These are phyloP conservation scores for Tricholoma bakamatsutake DNA, from an alignment of 768 basidiomycete species.

Conservation along the genomic window DNA sequence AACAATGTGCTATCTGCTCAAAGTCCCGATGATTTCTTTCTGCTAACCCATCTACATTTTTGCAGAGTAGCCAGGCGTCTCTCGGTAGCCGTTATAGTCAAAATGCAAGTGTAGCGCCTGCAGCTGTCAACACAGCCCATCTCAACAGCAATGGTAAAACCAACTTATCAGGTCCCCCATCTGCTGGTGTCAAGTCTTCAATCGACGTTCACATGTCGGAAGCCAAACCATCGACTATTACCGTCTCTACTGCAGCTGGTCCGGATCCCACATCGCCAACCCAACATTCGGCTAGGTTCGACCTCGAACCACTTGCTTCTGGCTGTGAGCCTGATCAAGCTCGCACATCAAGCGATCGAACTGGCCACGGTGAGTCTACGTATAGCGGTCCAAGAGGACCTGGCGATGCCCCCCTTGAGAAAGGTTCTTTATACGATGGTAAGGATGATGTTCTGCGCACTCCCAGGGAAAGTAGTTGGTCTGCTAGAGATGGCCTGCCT, in stretches of 20 bases:
- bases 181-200: conserved; percentile 10
- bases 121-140: conserved; percentile 20
- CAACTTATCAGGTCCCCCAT: conserved; percentile 13
- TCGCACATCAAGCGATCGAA: conserved; percentile 15
- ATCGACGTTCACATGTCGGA: conserved; percentile 13
- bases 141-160: conserved; percentile 16
- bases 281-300: conserved; percentile 9
- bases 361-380: conserved; percentile 24
- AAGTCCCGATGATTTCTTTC: conserved; percentile 5
- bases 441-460: conserved; percentile 22
- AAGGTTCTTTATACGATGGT: conserved; percentile 15
- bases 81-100: conserved; percentile 19
- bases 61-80: conserved; percentile 17
- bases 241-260: conserved; percentile 7
- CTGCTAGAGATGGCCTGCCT: conserved; percentile 18
- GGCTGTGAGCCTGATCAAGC: conserved; percentile 7
- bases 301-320: conserved; percentile 8
- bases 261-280: conserved; percentile 7
- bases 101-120: conserved; percentile 11
- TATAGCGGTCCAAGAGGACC: conserved; percentile 16
- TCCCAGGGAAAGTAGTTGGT: conserved; percentile 22
- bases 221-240: conserved; percentile 5
- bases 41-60: conserved; percentile 14
- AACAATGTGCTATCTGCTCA: conserved; percentile 29
- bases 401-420: conserved; percentile 18